Evolutionary conservation across 2,329 filamentous ascomycete genomes (phyloP).

Genomic region (Stachybotrys echinatus): DNA sequence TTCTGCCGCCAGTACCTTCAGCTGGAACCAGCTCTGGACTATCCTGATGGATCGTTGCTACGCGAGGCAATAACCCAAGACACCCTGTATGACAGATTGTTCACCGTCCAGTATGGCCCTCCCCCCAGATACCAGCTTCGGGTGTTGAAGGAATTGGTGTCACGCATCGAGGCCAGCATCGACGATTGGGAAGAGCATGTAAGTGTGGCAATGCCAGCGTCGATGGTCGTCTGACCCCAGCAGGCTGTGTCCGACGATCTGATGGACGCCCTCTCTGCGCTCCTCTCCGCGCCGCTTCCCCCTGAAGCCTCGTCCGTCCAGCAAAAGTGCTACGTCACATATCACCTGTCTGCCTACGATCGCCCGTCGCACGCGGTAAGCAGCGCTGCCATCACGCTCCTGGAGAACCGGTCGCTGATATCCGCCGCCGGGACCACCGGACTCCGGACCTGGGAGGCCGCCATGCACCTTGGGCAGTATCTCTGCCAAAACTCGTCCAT

Average conservation of each 20-base stretch:
- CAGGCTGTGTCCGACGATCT: conserved; percentile 83
- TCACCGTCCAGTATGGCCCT: conserved; percentile 56
- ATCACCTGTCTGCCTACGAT: conserved; percentile 40
- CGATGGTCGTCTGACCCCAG: conserved; percentile 14
- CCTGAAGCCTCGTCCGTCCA: conserved; percentile 62
- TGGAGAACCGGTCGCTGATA: conserved; percentile 65
- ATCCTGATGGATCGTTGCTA: conserved; percentile 55
- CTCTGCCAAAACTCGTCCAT: conserved; percentile 44
- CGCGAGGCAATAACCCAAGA: conserved; percentile 58
- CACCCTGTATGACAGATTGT: conserved; percentile 60
- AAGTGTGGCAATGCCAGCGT: conserved; percentile 34
- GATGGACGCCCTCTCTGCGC: conserved; percentile 60
- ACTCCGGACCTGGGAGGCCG: conserved; percentile 76
- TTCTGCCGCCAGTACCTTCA: conserved; percentile 78
- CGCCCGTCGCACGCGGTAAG: not conserved
- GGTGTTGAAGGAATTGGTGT: conserved; percentile 68
- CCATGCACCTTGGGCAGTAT: conserved; percentile 66
- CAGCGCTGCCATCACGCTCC: conserved; percentile 47
- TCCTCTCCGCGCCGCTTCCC: conserved; percentile 60
- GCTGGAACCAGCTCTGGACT: conserved; percentile 58
- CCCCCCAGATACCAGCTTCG: conserved; percentile 65
- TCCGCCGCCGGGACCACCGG: conserved; percentile 70
- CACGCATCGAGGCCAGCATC: conserved; percentile 67
- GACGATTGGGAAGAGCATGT: conserved; percentile 84
- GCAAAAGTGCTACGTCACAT: conserved; percentile 70